Percentiles rank a stretch among this genome's conserved stretches.
Conservation (phyloP, 306 rosid genomes). For the Herpetospermum pedunculosum region DNA sequence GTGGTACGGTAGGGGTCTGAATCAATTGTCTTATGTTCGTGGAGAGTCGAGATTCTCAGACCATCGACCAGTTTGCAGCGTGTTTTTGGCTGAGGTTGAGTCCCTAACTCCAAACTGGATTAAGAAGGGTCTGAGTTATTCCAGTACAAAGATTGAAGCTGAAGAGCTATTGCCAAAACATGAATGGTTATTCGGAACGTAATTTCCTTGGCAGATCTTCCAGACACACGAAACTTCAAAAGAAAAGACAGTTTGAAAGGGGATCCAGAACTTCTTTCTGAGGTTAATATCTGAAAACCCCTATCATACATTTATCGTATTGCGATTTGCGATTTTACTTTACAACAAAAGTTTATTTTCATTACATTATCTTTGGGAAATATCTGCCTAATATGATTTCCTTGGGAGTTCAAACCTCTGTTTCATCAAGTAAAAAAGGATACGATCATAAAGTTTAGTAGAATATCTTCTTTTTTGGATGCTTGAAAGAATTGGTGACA, state of each 20-base stretch:
- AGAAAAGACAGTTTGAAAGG: too few relatives aligned
- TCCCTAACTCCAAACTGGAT: conserved; percentile 48
- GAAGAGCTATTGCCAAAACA: conserved; percentile 71
- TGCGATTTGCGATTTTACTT: not conserved
- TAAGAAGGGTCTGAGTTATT: conserved; percentile 60
- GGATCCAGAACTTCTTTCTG: not conserved
- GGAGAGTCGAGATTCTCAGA: conserved; percentile 96
- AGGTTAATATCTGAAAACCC: not conserved
- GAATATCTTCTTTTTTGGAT: not conserved
- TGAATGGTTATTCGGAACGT: conserved; percentile 33
- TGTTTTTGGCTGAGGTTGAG: conserved; percentile 75
- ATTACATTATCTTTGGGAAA: not conserved
- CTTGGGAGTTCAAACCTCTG: not conserved
- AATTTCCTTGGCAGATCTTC: conserved; percentile 33
- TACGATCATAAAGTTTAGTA: not conserved
- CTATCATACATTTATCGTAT: not conserved
- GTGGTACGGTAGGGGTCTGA: conserved; percentile 87
- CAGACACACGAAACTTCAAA: not conserved
- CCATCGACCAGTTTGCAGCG: conserved; percentile 85
- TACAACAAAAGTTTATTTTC: not conserved
- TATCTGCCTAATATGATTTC: not conserved
- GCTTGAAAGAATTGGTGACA: not conserved
- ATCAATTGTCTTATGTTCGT: conserved; percentile 77
- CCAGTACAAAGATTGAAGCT: conserved; percentile 74
- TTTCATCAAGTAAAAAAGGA: not conserved